These are phyloP conservation scores for Carex kokanica DNA, from an alignment of 176 grass and related monocot genomes.

Conservation along the genomic window DNA sequence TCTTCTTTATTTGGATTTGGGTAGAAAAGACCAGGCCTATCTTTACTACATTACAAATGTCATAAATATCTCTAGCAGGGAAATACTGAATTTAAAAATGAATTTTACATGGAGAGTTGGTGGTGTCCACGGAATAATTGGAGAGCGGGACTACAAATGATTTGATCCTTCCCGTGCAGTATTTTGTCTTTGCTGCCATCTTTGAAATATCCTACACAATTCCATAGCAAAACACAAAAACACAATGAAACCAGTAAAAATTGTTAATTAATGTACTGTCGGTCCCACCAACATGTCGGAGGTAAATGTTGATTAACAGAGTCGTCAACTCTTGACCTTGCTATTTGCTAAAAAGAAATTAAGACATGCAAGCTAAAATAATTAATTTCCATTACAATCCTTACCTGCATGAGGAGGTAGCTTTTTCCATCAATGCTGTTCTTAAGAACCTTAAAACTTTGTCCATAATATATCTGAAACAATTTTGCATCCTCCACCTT, in stretches of 20 bases:
- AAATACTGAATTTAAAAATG: background rate
- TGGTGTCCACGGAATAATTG: constrained; percentile 84
- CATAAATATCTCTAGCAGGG: background rate
- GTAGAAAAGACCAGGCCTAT: background rate
- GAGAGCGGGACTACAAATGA: constrained; percentile 71
- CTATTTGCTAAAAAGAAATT: background rate
- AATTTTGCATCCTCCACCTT: constrained; percentile 52
- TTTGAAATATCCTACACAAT: constrained; percentile 55
- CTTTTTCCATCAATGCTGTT: constrained; percentile 79
- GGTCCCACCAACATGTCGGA: background rate
- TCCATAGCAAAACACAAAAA: constrained; percentile 4
- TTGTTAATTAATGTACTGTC: background rate
- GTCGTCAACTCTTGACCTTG: background rate
- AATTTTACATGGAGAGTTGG: constrained; percentile 49
- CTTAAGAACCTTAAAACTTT: constrained; percentile 93
- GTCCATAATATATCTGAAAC: constrained; percentile 90
- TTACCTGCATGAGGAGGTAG: constrained; percentile 86
- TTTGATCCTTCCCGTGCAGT: constrained; percentile 94
- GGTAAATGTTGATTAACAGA: background rate
- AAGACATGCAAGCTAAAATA: background rate
- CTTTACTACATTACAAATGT: background rate
- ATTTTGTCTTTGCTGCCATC: constrained; percentile 74
- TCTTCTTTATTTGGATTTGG: no score
- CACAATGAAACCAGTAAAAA: background rate
- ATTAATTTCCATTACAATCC: background rate